Evolutionary conservation across 73 alveolate genomes (phyloP).

Genomic region (Tetrahymena elliotti): DNA sequence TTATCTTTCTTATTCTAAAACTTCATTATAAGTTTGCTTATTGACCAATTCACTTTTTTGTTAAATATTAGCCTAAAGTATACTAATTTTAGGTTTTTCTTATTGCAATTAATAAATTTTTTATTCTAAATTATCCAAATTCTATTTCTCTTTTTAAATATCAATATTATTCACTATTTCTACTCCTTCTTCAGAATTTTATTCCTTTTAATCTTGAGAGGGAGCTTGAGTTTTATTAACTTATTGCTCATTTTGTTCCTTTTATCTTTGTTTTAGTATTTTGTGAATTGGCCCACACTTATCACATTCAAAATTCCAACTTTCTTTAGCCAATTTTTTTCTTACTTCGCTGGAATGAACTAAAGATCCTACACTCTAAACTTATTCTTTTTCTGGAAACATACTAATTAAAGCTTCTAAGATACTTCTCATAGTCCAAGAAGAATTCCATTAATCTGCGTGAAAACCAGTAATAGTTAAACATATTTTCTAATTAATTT

Average conservation of each 20-base stretch:
- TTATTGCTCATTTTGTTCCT: not conserved
- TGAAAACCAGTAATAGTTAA: constrained; percentile 85
- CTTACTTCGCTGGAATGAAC: constrained; percentile 58
- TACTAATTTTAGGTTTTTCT: not conserved
- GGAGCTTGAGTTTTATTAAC: not conserved
- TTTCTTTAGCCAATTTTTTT: constrained; percentile 59
- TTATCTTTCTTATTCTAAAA: not conserved
- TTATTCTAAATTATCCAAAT: not conserved
- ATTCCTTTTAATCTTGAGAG: not conserved
- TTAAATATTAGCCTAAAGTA: not conserved
- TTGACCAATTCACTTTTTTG: not conserved
- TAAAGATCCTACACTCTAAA: constrained; percentile 79
- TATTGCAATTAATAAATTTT: not conserved
- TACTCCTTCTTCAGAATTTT: not conserved
- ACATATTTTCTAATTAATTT: constrained; percentile 63
- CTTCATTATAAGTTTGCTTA: not conserved
- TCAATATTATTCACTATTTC: not conserved
- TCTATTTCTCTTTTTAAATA: not conserved
- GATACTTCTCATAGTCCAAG: constrained; percentile 68
- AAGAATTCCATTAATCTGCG: constrained; percentile 94
- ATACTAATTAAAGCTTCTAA: constrained; percentile 45
- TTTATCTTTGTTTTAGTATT: not conserved
- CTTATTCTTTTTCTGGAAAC: constrained; percentile 77
- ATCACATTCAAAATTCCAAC: constrained; percentile 69
- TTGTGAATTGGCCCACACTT: constrained; percentile 58